A percentile compares a stretch with the other conserved stretches of the same genome.
phyloP scores from a whole-genome alignment of 805 yeast species.

The Ogataea ganodermae region DNA sequence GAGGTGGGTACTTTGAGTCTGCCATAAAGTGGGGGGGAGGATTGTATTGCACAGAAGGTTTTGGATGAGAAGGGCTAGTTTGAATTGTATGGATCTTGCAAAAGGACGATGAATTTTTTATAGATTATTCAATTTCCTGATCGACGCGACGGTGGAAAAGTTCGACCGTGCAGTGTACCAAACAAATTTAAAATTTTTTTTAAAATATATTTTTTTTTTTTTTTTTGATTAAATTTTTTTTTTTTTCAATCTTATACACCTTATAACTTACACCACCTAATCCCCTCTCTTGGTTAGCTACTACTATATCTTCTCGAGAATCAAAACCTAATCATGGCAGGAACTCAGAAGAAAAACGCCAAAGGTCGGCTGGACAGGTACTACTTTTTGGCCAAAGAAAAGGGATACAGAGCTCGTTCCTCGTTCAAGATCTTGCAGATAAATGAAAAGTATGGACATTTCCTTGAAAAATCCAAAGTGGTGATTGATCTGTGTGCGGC shows the following conservation, averaged over 20 bases:
- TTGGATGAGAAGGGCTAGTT: not conserved
- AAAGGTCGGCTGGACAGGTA: slow-evolving; percentile 99
- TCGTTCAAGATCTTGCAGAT: slow-evolving; percentile 94
- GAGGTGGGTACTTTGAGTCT: slow-evolving; percentile 28
- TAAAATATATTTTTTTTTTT: not conserved
- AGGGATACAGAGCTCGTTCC: slow-evolving; percentile 98
- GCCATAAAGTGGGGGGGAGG: slow-evolving; percentile 16
- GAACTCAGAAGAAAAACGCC: slow-evolving; percentile 92
- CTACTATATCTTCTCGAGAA: not conserved
- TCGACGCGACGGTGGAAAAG: slow-evolving; percentile 4
- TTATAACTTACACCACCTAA: not conserved
- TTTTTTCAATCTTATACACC: not conserved
- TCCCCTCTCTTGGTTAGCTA: not conserved
- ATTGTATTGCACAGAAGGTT: not conserved
- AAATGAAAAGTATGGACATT: slow-evolving; percentile 95
- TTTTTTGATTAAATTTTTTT: not conserved
- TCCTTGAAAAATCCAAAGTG: slow-evolving; percentile 89
- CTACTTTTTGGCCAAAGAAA: slow-evolving; percentile 94
- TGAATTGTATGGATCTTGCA: not conserved
- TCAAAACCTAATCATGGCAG: slow-evolving; percentile 39
- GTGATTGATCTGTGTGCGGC: slow-evolving; percentile 99
- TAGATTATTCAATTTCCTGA: not conserved
- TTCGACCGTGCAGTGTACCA: slow-evolving; percentile 3
- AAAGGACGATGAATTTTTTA: not conserved
- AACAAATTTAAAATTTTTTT: slow-evolving; percentile 5